These are phyloP conservation scores for Trichaptum fuscoviolaceum DNA, from an alignment of 768 basidiomycete species.

Conservation along the genomic window DNA sequence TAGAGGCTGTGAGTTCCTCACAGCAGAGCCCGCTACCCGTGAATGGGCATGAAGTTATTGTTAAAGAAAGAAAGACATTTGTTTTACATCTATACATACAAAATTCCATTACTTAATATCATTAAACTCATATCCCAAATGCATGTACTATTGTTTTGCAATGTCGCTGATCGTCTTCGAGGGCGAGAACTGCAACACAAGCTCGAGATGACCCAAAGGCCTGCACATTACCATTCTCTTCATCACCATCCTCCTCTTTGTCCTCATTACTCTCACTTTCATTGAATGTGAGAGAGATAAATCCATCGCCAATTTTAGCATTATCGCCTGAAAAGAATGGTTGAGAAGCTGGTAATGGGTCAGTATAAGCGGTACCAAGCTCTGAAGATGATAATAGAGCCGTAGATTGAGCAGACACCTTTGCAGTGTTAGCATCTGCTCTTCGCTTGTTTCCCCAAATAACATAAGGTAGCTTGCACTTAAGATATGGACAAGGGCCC, in stretches of 20 bases:
- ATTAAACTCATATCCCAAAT: too few species aligned
- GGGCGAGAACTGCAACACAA: too few species aligned
- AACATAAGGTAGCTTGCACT: slow-evolving; percentile 94
- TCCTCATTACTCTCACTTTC: slow-evolving; percentile 51
- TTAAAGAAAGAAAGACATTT: too few species aligned
- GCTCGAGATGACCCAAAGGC: too few species aligned
- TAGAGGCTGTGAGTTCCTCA: too few species aligned
- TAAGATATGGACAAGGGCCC: slow-evolving; percentile 74
- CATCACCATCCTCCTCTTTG: slow-evolving; percentile 36
- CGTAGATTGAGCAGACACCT: slow-evolving; percentile 23
- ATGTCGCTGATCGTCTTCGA: too few species aligned
- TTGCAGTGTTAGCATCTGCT: slow-evolving; percentile 39
- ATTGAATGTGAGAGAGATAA: slow-evolving; percentile 72
- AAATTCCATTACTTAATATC: too few species aligned
- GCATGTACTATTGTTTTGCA: too few species aligned
- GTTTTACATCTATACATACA: too few species aligned
- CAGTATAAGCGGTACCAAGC: slow-evolving; percentile 22
- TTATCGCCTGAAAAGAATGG: slow-evolving; percentile 45
- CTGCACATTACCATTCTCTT: slow-evolving; percentile 27
- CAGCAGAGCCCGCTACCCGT: too few species aligned
- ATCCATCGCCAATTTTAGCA: slow-evolving; percentile 79
- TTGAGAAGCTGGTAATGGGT: slow-evolving; percentile 28
- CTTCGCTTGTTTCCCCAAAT: slow-evolving; percentile 70
- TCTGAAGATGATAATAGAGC: background rate
- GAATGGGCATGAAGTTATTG: too few species aligned